Evolutionary conservation across 805 yeast species (phyloP).

Genomic region (Debaryomyces tyrocola): DNA sequence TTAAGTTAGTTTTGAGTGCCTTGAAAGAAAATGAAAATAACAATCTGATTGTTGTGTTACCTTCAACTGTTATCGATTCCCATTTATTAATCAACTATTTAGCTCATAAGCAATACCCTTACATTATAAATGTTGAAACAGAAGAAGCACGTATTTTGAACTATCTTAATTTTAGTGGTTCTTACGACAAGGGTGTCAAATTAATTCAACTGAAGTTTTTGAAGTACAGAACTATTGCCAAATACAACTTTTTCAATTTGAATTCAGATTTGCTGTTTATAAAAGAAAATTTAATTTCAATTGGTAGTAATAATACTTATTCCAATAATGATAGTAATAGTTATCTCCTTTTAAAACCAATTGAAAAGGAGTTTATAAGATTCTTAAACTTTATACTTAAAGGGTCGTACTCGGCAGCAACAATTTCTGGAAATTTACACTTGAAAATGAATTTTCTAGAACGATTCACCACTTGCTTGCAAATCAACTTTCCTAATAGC

Average conservation of each 20-base stretch:
- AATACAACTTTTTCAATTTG: conserved; percentile 13
- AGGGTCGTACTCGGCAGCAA: conserved; percentile 9
- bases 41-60: conserved; percentile 10
- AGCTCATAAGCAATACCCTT: conserved; percentile 1
- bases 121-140: conserved; percentile 14
- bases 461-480: conserved; percentile 9
- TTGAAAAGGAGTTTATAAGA: conserved; percentile 8
- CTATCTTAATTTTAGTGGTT: conserved; percentile 9
- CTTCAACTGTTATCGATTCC: conserved; percentile 11
- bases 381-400: conserved; percentile 10
- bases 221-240: conserved; percentile 8
- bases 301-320: neutral
- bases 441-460: neutral
- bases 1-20: conserved; percentile 5
- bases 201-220: conserved; percentile 7
- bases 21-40: conserved; percentile 1
- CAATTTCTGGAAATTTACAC: neutral
- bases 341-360: conserved; percentile 2
- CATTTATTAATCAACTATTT: conserved; percentile 7
- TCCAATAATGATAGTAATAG: neutral
- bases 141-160: conserved; percentile 13
- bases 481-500: conserved; percentile 5
- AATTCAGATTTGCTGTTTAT: conserved; percentile 5
- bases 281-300: neutral
- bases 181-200: conserved; percentile 6